Conservation (phyloP, 139 green algal species). For the Chlorella sp. region DNA sequence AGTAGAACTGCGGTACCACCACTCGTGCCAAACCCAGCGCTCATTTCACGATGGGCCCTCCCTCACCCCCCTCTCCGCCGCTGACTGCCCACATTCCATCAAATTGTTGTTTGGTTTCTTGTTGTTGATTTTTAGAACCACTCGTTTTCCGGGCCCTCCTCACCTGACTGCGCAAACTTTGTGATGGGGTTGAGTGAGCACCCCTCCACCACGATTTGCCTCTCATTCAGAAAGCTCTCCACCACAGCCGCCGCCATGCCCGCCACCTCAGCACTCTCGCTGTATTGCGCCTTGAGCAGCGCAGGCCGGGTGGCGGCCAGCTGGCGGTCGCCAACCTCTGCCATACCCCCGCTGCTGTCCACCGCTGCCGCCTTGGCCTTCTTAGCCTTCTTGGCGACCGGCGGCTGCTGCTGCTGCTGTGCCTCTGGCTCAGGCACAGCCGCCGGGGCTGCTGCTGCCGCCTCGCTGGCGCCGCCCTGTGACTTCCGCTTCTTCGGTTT, state of each 20-base stretch:
- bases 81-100: too few relatives aligned
- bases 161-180: constrained; percentile 43
- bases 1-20: too few relatives aligned
- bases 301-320: constrained; percentile 55
- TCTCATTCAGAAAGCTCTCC: constrained; percentile 49
- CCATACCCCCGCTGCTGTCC: constrained; percentile 34
- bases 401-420: constrained; percentile 8
- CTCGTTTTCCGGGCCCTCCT: too few relatives aligned
- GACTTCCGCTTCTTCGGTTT: constrained; percentile 44
- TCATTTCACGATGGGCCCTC: too few relatives aligned
- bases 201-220: constrained; percentile 63
- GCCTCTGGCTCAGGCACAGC: neutral
- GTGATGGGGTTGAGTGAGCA: constrained; percentile 33
- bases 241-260: constrained; percentile 55
- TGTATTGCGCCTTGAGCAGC: constrained; percentile 75
- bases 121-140: too few relatives aligned
- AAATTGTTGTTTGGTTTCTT: too few relatives aligned
- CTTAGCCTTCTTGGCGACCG: constrained; percentile 36
- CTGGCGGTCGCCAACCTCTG: constrained; percentile 63
- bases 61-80: too few relatives aligned
- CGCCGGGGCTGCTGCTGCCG: neutral
- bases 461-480: neutral
- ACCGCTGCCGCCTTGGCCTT: constrained; percentile 34
- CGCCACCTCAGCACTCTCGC: constrained; percentile 44
- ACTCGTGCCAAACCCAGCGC: too few relatives aligned